Conservation (phyloP, 352 stramenopile genomes). For the Phytophthora meadii region DNA sequence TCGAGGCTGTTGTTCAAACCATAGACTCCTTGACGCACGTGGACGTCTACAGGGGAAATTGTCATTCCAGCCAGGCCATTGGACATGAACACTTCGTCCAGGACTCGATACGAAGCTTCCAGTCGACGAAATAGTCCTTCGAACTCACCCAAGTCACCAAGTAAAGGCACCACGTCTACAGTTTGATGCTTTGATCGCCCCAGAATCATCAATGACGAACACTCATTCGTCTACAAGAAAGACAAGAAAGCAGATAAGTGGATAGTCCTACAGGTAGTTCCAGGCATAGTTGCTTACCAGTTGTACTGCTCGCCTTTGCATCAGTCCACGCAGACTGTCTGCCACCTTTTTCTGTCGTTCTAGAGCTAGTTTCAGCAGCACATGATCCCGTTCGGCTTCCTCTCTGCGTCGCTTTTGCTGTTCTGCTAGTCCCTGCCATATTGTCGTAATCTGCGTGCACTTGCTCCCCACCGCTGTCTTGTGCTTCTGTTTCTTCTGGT, state of each 20-base stretch:
- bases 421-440: slow-evolving; percentile 33
- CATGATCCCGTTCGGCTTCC: slow-evolving; percentile 35
- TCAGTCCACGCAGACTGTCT: slow-evolving; percentile 39
- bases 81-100: slow-evolving; percentile 28
- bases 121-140: slow-evolving; percentile 23
- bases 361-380: slow-evolving; percentile 34
- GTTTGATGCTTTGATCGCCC: neutral
- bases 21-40: slow-evolving; percentile 21
- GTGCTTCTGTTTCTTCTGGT: slow-evolving; percentile 8
- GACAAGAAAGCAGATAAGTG: neutral
- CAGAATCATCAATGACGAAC: slow-evolving; percentile 15
- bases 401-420: slow-evolving; percentile 22
- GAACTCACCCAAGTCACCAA: slow-evolving; percentile 18
- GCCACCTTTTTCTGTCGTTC: slow-evolving; percentile 50
- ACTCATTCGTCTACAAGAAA: slow-evolving; percentile 14
- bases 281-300: slow-evolving; percentile 7
- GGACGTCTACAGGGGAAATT: slow-evolving; percentile 17
- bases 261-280: neutral
- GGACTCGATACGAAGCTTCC: slow-evolving; percentile 8
- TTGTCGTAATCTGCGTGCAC: slow-evolving; percentile 8
- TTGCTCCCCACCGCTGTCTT: neutral
- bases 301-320: slow-evolving; percentile 30
- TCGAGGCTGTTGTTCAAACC: slow-evolving; percentile 31
- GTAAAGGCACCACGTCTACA: slow-evolving; percentile 13
- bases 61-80: slow-evolving; percentile 27